Evolutionary conservation across 163 green algal species (phyloP).

Genomic region (Scenedesmus sp.): DNA sequence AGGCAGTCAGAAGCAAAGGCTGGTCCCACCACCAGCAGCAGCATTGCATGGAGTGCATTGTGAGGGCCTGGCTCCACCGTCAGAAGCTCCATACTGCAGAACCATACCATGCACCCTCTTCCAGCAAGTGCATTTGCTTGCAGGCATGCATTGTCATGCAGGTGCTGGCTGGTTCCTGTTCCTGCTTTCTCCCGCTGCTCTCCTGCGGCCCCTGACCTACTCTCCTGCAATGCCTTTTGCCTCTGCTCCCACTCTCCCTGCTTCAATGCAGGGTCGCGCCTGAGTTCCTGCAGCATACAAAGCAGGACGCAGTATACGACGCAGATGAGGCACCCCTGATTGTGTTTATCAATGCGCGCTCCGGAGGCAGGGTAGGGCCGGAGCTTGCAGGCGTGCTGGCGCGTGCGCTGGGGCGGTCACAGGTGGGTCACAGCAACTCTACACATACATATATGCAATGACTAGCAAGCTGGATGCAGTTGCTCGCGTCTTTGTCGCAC

Average conservation of each 20-base stretch:
- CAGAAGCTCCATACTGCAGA: not conserved
- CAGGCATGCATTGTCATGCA: not conserved
- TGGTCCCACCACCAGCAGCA: not conserved
- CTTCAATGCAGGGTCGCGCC: slow-evolving; percentile 32
- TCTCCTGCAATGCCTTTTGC: not conserved
- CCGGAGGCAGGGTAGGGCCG: slow-evolving; percentile 61
- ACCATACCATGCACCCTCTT: too few relatives aligned
- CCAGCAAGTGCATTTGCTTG: not conserved
- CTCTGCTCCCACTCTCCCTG: not conserved
- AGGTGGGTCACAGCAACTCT: slow-evolving; percentile 51
- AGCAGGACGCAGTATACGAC: slow-evolving; percentile 31
- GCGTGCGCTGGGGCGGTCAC: slow-evolving; percentile 55
- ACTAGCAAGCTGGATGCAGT: not conserved
- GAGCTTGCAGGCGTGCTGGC: slow-evolving; percentile 61
- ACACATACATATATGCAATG: not conserved
- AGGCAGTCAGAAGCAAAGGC: not conserved
- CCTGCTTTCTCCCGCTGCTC: too few relatives aligned
- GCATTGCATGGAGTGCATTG: not conserved
- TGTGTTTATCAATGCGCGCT: slow-evolving; percentile 60
- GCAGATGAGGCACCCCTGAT: slow-evolving; percentile 42
- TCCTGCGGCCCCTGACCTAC: not conserved
- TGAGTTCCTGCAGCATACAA: slow-evolving; percentile 49
- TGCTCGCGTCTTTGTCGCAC: not conserved
- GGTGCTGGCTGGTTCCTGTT: too few relatives aligned
- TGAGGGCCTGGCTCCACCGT: too few relatives aligned